These are phyloP conservation scores for Cicer judaicum DNA, from an alignment of 306 rosid species.

Conservation along the genomic window DNA sequence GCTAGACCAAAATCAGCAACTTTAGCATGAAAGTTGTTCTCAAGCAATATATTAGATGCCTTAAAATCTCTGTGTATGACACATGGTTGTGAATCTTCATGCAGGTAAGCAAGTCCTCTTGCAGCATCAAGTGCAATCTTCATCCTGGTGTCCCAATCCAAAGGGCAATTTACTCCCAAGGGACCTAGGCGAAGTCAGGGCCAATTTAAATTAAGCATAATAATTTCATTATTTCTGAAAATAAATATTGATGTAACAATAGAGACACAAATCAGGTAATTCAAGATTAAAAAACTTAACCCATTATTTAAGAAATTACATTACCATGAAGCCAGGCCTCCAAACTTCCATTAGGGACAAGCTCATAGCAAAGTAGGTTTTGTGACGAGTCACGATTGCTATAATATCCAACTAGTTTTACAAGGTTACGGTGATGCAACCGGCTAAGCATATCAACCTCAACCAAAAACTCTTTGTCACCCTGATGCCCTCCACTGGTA, in stretches of 20 bases:
- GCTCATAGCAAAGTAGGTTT: slow-evolving; percentile 95
- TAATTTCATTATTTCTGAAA: slow-evolving; percentile 24
- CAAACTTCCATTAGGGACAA: slow-evolving; percentile 97
- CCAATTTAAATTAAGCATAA: slow-evolving; percentile 33
- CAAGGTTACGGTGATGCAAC: slow-evolving; percentile 96
- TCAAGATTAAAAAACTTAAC: slow-evolving; percentile 16
- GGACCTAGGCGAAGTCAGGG: slow-evolving; percentile 66
- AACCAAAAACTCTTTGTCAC: slow-evolving; percentile 88
- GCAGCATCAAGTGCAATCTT: slow-evolving; percentile 98
- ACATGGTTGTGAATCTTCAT: slow-evolving; percentile 96
- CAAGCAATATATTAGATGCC: slow-evolving; percentile 95
- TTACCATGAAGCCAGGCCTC: slow-evolving; percentile 99
- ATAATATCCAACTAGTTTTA: slow-evolving; percentile 91
- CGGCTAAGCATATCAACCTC: slow-evolving; percentile 99
- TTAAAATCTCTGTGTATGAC: slow-evolving; percentile 96
- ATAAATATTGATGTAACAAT: slow-evolving; percentile 14
- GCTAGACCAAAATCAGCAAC: slow-evolving; percentile 99
- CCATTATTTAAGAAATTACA: slow-evolving; percentile 42
- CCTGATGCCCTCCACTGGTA: slow-evolving; percentile 93
- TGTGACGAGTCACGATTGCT: slow-evolving; percentile 86
- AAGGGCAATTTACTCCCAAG: slow-evolving; percentile 87
- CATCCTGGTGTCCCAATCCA: slow-evolving; percentile 99
- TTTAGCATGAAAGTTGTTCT: slow-evolving; percentile 89
- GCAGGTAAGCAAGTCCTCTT: slow-evolving; percentile 94
- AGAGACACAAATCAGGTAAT: slow-evolving; percentile 19